Base-by-base conservation (phyloP, 805 yeast species). In the Saturnispora serradocipensis region DNA sequence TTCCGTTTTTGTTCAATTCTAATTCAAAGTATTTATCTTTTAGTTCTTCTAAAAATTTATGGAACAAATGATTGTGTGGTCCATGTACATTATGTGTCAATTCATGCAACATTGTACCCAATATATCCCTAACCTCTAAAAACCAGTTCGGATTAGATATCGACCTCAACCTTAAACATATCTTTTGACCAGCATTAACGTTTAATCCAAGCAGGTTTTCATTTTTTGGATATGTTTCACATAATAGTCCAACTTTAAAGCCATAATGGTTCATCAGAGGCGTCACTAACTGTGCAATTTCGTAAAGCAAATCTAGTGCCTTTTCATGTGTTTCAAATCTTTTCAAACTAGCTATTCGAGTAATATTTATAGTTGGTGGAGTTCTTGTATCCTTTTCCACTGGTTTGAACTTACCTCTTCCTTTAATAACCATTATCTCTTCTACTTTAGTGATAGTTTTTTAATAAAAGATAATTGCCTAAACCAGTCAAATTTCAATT, bases 41-140 rank as follows among this genome's bases (percentile, higher is more conserved):
- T 40, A 86, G 70, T 53, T 77, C 80, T 50, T 86, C 91, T 56
- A 88, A 65, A 48, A 75, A 74, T 48, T 69, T 69, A 62, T 87
- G 87, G 62, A 91, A 91, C 53, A 67, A 68, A 2, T 69, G 76
- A 68, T 91, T 84, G 62, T 91, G 98, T 0, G 95, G 86, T 0
- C 97, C 96, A 60, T 71, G 70, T 20, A 73, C 63, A 63, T 88
- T 90, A 64, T 91, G 98, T 2, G 88, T 78, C 42, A 91, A 71
- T 64, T 91, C 98, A 66, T 91, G 98, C 5, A 91, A 70, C 81
- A 89, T 77, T 0, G 96, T 88, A 1, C 89, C 96, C 25, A 90
- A 62, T 2, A 90, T 67, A 48, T 81, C 81, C 3, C 80, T 74
- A 66, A 82, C 68, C 1, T 89, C 83, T 18, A 81, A 63, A 63